Conservation (phyloP, 2,329 filamentous ascomycete species). For the Plenodomus biglobosus region DNA sequence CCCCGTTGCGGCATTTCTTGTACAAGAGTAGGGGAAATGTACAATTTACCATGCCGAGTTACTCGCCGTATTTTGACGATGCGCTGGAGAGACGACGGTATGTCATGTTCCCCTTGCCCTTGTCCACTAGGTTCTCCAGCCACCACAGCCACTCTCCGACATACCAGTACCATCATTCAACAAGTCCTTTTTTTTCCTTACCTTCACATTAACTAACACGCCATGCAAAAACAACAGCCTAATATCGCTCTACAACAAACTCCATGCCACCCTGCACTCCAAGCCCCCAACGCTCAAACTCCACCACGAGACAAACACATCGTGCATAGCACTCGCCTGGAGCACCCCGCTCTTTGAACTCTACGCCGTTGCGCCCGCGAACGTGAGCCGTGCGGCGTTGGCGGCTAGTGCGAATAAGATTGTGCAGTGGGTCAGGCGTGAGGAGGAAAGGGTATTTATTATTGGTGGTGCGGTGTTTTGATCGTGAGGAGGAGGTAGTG, state of each 20-base stretch:
- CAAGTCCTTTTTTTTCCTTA: too few species aligned
- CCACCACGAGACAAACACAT: conserved; percentile 75
- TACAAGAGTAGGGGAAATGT: conserved; percentile 96
- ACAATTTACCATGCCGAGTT: conserved; percentile 90
- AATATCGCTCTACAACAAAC: conserved; percentile 79
- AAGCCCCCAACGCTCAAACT: conserved; percentile 85
- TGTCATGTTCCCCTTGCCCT: conserved; percentile 12
- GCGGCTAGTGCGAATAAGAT: conserved; percentile 86
- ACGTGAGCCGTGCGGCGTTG: conserved; percentile 62
- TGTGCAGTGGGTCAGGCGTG: conserved; percentile 85
- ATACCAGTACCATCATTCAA: too few species aligned
- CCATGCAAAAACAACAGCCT: conserved; percentile 11
- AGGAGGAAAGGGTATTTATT: conserved; percentile 94
- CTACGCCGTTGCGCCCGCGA: conserved; percentile 88
- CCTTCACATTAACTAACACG: conserved; percentile 1
- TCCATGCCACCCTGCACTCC: conserved; percentile 83
- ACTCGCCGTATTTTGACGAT: conserved; percentile 66
- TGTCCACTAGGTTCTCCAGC: too few species aligned
- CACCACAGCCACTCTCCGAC: too few species aligned
- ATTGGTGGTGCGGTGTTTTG: conserved; percentile 87
- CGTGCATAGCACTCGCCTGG: conserved; percentile 79
- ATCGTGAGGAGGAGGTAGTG: background rate
- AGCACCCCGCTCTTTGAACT: conserved; percentile 88
- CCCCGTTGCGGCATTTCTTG: conserved; percentile 83
- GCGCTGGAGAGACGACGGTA: conserved; percentile 65